Evolutionary conservation across 257 asterid genomes (phyloP).

Genomic region (Capsicum baccatum): DNA sequence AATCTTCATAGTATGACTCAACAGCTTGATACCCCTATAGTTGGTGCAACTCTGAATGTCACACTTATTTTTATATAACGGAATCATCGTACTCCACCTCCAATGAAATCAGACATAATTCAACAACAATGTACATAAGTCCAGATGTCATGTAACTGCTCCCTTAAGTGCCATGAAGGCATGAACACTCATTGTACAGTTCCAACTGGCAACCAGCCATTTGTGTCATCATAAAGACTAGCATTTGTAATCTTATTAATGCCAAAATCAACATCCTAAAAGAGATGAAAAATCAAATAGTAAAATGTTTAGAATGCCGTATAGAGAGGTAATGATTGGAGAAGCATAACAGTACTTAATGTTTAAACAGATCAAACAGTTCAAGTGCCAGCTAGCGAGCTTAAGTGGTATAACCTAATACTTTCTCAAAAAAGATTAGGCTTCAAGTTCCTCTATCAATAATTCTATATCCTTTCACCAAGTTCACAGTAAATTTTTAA

Average conservation of each 20-base stretch:
- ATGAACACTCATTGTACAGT: constrained; percentile 59
- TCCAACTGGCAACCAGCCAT: constrained; percentile 81
- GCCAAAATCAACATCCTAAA: constrained; percentile 71
- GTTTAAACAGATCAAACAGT: not conserved
- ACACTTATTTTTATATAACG: no score
- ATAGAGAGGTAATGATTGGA: not conserved
- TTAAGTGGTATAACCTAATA: not conserved
- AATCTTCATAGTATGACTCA: no score
- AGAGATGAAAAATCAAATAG: constrained; percentile 19
- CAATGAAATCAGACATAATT: not conserved
- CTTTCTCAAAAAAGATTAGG: not conserved
- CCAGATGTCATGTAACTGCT: not conserved
- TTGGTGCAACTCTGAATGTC: no score
- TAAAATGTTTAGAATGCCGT: not conserved
- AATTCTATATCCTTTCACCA: not conserved
- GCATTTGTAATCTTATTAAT: constrained; percentile 69
- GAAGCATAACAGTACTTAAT: not conserved
- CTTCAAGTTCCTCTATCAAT: not conserved
- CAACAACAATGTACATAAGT: not conserved
- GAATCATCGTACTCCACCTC: no score
- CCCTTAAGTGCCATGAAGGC: constrained; percentile 26
- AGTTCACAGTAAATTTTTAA: not conserved
- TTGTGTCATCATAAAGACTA: constrained; percentile 64
- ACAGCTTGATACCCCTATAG: no score
- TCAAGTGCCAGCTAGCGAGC: not conserved